Evolutionary conservation across 225 moss, liverwort and hornwort genomes (phyloP).

Genomic region (Anthoceros angustus): DNA sequence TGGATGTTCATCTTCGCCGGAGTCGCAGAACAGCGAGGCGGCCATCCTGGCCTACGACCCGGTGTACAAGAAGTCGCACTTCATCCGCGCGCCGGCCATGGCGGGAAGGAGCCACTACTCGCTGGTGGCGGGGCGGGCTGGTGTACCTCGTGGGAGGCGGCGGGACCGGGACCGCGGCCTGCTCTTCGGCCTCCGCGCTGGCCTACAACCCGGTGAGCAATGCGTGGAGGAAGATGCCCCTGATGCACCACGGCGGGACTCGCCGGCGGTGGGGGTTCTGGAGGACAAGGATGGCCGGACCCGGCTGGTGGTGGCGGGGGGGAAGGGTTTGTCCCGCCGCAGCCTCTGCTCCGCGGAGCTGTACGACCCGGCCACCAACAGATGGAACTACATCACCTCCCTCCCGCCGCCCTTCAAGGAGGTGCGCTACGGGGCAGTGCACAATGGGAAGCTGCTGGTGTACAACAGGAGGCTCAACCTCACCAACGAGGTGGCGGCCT

Average conservation of each 20-base stretch:
- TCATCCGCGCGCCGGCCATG: conserved; percentile 17
- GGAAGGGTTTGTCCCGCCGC: conserved; percentile 20
- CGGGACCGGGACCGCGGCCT: neutral
- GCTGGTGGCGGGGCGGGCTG: conserved; percentile 17
- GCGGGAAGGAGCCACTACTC: conserved; percentile 19
- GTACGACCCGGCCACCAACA: conserved; percentile 19
- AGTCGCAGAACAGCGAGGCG: conserved; percentile 18
- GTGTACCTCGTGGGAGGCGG: conserved; percentile 20
- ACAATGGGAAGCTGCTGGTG: conserved; percentile 23
- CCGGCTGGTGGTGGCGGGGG: conserved; percentile 17
- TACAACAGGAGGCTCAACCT: conserved; percentile 20
- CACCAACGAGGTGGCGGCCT: conserved; percentile 19
- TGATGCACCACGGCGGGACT: conserved; percentile 20
- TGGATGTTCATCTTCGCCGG: conserved; percentile 23
- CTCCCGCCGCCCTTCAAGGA: conserved; percentile 16
- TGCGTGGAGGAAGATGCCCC: conserved; percentile 19
- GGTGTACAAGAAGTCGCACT: conserved; percentile 18
- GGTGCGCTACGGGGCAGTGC: conserved; percentile 17
- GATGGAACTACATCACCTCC: conserved; percentile 22
- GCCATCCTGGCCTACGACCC: conserved; percentile 22
- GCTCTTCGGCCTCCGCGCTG: conserved; percentile 13
- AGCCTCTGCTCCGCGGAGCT: conserved; percentile 20
- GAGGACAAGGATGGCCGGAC: conserved; percentile 13
- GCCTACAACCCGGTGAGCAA: conserved; percentile 23
- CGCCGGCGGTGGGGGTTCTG: conserved; percentile 21